Conservation (phyloP, 1,139 yeast species). For the Sugiyamaella castrensis region DNA sequence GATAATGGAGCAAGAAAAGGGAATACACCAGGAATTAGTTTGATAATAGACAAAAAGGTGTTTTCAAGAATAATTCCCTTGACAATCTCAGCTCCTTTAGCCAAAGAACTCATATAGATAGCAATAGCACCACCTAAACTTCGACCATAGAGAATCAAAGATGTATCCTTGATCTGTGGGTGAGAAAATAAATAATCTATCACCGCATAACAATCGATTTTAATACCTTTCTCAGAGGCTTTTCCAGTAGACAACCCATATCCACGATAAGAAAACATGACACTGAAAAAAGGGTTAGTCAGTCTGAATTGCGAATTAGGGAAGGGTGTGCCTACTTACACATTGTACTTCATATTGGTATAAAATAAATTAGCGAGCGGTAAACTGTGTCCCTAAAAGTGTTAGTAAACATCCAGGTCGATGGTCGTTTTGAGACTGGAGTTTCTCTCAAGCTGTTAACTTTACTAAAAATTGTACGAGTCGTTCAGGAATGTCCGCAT, state of each 20-base stretch:
- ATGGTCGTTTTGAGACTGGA: too few relatives aligned
- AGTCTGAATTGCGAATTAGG: not conserved
- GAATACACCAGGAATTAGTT: conserved; percentile 78
- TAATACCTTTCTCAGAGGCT: conserved; percentile 77
- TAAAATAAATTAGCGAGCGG: conserved; percentile 78
- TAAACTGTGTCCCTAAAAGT: conserved; percentile 65
- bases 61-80: conserved; percentile 77
- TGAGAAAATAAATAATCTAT: conserved; percentile 56
- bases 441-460: too few relatives aligned
- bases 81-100: conserved; percentile 44
- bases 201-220: conserved; percentile 75
- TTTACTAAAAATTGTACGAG: too few relatives aligned
- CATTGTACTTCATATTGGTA: conserved; percentile 66
- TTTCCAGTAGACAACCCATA: conserved; percentile 82
- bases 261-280: conserved; percentile 86
- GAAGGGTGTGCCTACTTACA: conserved; percentile 38
- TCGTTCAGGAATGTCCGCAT: too few relatives aligned
- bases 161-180: conserved; percentile 50
- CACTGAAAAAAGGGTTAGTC: conserved; percentile 24
- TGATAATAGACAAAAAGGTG: conserved; percentile 74
- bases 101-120: conserved; percentile 64
- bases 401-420: not conserved
- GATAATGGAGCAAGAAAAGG: conserved; percentile 63
- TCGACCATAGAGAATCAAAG: conserved; percentile 76
- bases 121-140: conserved; percentile 96